Evolutionary conservation across 2,329 filamentous ascomycete species (phyloP).

Genomic region (Aspergillus pseudoterreus): DNA sequence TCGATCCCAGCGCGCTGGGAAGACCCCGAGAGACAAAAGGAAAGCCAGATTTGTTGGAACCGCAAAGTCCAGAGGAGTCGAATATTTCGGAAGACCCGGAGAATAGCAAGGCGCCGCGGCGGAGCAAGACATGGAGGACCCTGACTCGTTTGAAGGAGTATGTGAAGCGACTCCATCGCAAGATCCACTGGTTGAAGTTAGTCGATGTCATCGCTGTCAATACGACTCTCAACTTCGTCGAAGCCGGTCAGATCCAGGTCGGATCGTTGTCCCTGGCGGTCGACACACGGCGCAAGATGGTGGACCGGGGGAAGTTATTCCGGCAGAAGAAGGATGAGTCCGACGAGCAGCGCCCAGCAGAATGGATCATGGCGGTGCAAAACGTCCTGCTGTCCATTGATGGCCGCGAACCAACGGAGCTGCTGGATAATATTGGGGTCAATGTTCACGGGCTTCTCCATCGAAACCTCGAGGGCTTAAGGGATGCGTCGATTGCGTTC

Average conservation of each 20-base stretch:
- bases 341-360: slow-evolving; percentile 69
- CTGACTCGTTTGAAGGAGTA: slow-evolving; percentile 76
- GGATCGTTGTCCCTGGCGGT: slow-evolving; percentile 82
- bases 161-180: slow-evolving; percentile 80
- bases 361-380: slow-evolving; percentile 85
- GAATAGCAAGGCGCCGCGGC: slow-evolving; percentile 23
- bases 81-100: slow-evolving; percentile 15
- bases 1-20: slow-evolving; percentile 67
- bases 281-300: slow-evolving; percentile 86
- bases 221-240: slow-evolving; percentile 70
- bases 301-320: slow-evolving; percentile 85
- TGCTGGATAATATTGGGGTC: slow-evolving; percentile 81
- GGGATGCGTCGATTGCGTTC: slow-evolving; percentile 83
- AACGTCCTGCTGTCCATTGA: slow-evolving; percentile 87
- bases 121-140: slow-evolving; percentile 75
- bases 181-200: slow-evolving; percentile 83
- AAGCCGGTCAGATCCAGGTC: slow-evolving; percentile 80
- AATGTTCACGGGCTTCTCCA: slow-evolving; percentile 91
- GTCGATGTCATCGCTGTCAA: slow-evolving; percentile 84
- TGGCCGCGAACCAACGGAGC: slow-evolving; percentile 76
- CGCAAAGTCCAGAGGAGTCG: slow-evolving; percentile 16
- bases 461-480: slow-evolving; percentile 77
- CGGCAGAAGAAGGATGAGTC: slow-evolving; percentile 68
- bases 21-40: slow-evolving; percentile 20
- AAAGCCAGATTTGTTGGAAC: slow-evolving; percentile 18